A percentile compares a stretch with the other conserved stretches of the same genome.
Evolutionary conservation across 2,329 filamentous ascomycete genomes (phyloP).

Genomic region (Lachnellula hyalina): DNA sequence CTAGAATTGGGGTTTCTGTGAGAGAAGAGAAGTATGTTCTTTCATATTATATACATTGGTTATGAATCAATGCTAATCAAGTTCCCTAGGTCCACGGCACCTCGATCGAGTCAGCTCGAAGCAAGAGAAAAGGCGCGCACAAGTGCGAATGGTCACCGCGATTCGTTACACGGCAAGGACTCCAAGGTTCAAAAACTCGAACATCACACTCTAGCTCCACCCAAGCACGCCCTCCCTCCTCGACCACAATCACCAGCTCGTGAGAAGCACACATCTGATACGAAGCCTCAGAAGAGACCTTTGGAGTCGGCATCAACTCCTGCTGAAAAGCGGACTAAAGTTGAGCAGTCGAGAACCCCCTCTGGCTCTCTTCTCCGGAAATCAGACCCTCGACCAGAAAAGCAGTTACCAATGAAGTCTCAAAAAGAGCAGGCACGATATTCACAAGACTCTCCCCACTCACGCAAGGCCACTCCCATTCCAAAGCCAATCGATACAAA

Average conservation of each 20-base stretch:
- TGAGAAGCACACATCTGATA: slow-evolving; percentile 8
- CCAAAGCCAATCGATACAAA: slow-evolving; percentile 13
- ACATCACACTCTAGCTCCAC: slow-evolving; percentile 3
- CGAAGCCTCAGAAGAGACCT: slow-evolving; percentile 24
- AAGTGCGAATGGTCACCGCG: slow-evolving; percentile 16
- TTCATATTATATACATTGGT: neutral
- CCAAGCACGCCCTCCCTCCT: slow-evolving; percentile 25
- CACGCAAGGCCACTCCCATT: slow-evolving; percentile 9
- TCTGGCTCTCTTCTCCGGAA: slow-evolving; percentile 14
- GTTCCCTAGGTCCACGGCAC: slow-evolving; percentile 11
- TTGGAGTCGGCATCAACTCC: slow-evolving; percentile 21
- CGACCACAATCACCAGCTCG: slow-evolving; percentile 24
- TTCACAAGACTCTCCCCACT: slow-evolving; percentile 9
- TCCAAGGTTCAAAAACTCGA: slow-evolving; percentile 5
- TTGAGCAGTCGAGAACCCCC: slow-evolving; percentile 15
- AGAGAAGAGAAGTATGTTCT: slow-evolving; percentile 8
- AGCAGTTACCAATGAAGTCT: slow-evolving; percentile 15
- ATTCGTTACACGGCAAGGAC: slow-evolving; percentile 8
- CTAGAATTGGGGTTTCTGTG: slow-evolving; percentile 1
- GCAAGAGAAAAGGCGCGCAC: slow-evolving; percentile 10
- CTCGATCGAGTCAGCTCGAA: slow-evolving; percentile 6
- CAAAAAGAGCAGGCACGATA: slow-evolving; percentile 11
- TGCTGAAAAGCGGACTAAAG: slow-evolving; percentile 27
- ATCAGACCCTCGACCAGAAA: slow-evolving; percentile 12
- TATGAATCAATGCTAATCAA: slow-evolving; percentile 7